Evolutionary conservation across 768 basidiomycete genomes (phyloP).

Genomic region (Gelatoporia subvermispora): DNA sequence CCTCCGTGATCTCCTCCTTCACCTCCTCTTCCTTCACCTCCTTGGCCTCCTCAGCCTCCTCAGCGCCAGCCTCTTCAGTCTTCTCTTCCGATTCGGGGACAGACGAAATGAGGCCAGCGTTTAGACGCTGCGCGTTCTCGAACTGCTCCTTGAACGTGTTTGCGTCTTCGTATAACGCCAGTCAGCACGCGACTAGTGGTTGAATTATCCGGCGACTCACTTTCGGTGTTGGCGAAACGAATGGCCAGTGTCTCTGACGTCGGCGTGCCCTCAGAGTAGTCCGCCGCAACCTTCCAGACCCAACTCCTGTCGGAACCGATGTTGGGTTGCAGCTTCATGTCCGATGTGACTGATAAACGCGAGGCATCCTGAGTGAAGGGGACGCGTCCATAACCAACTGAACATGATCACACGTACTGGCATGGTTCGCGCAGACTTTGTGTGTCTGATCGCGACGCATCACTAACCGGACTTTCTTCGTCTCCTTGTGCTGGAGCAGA

Average conservation of each 20-base stretch:
- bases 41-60: constrained; percentile 25
- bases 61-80: constrained; percentile 21
- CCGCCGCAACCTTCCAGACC: constrained; percentile 97
- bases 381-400: not conserved
- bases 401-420: constrained; percentile 50
- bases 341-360: constrained; percentile 58
- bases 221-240: constrained; percentile 94
- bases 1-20: constrained; percentile 12
- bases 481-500: constrained; percentile 83
- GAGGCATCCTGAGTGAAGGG: not conserved
- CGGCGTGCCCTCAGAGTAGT: constrained; percentile 87
- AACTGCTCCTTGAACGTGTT: constrained; percentile 85
- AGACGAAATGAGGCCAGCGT: constrained; percentile 38
- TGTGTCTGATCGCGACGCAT: constrained; percentile 99
- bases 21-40: constrained; percentile 29
- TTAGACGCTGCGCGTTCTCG: constrained; percentile 75
- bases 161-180: constrained; percentile 35
- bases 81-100: constrained; percentile 26
- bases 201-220: constrained; percentile 41
- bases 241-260: constrained; percentile 96
- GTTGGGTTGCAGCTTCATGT: constrained; percentile 95
- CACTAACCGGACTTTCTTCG: constrained; percentile 89
- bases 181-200: not conserved
- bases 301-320: constrained; percentile 98
- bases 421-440: constrained; percentile 99